Evolutionary conservation across 805 yeast genomes (phyloP).

Genomic region (Yarrowia sp.): DNA sequence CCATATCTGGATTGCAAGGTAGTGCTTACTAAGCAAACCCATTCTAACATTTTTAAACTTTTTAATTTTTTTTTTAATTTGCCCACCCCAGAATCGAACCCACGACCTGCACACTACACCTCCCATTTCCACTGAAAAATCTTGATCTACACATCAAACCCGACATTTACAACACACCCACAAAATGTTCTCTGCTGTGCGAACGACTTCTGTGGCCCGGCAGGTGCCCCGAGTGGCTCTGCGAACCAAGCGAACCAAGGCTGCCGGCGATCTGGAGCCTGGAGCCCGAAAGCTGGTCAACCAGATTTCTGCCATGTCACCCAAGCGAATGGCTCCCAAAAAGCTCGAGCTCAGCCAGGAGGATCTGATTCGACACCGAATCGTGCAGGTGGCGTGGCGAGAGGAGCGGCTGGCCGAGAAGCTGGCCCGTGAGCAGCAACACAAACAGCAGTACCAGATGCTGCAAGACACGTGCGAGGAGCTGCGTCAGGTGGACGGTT

Average conservation of each 20-base stretch:
- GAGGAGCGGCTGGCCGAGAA: slow-evolving; percentile 62
- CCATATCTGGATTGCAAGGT: no score
- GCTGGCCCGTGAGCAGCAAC: slow-evolving; percentile 48
- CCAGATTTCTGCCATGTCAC: slow-evolving; percentile 82
- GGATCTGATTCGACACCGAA: slow-evolving; percentile 83
- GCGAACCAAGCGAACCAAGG: slow-evolving; percentile 61
- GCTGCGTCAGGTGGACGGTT: slow-evolving; percentile 56
- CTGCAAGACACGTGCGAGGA: slow-evolving; percentile 77
- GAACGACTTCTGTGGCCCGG: slow-evolving; percentile 1
- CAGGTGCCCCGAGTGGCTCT: neutral
- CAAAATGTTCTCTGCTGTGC: slow-evolving; percentile 9
- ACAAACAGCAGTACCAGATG: slow-evolving; percentile 61
- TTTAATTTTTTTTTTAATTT: no score
- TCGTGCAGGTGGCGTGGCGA: slow-evolving; percentile 85
- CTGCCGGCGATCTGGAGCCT: slow-evolving; percentile 53
- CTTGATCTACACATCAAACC: neutral
- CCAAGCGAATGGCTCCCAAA: slow-evolving; percentile 86
- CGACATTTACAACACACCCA: neutral
- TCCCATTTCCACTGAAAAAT: neutral
- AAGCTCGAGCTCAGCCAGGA: slow-evolving; percentile 76
- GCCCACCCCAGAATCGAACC: neutral
- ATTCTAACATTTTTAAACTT: no score
- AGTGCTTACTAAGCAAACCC: no score
- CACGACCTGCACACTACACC: neutral
- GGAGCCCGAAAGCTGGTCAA: slow-evolving; percentile 58